Evolutionary conservation across 306 rosid species (phyloP), one percentile per base, ranked within the genome.

Genomic region (Vachellia collinsii): DNA sequence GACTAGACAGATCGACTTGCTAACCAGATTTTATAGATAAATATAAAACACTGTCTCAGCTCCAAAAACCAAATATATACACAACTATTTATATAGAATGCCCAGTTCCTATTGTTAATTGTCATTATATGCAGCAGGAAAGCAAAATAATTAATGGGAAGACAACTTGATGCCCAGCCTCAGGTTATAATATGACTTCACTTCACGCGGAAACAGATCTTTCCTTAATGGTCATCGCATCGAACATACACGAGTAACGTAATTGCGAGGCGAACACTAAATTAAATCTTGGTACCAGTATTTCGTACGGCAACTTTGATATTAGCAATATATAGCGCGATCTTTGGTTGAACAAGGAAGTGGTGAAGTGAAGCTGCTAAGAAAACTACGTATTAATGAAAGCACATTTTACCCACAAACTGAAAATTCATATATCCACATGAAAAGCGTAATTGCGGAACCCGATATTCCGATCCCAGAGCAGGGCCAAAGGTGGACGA

Each of bases 351-450:
- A 68, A 20, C 11, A 11, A 4, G 2, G 51, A 29, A 5, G 22
- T 51, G 1, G 58, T 51, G 69, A 20, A 38, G n/a, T 9, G 8
- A 63, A 76, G 19, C 19, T 19, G 14, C 1, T 20, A 72, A 50
- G 10, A 17, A 17, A 54, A 54, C 25, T n/a, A 54, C 34, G 34
- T 29, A 29, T 29, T 29, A 29, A 29, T 29, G 34, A 29, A 29
- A 29, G 34, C 8, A 41, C 8, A 13, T 70, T 68, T 59, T 42
- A 43, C 34, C 48, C 34, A 74, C 23, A 76, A 76, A 70, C 17
- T 76, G 67, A 68, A 73, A 48, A 58, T 11, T 38, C 63, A 11
- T 67, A 59, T 73, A 61, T 73, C 41, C 20, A 76, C 79, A 76
- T 6, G 41, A 10, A 11, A 19, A 58, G 37, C 65, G 47, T 50